Evolutionary conservation across 805 yeast genomes (phyloP).

Genomic region (Cyberlindnera maritima): DNA sequence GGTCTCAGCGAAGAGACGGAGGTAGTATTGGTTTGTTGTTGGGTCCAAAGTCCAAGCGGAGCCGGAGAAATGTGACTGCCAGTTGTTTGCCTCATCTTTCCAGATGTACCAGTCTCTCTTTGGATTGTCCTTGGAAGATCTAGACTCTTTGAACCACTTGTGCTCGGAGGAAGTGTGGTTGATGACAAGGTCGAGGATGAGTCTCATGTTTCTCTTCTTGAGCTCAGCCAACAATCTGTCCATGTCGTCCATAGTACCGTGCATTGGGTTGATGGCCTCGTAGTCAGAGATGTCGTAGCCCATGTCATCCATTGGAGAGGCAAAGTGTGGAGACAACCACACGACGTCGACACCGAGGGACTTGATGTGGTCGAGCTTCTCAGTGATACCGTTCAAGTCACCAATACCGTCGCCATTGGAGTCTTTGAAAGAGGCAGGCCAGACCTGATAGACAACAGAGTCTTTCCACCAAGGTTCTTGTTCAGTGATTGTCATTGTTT

Average conservation of each 20-base stretch:
- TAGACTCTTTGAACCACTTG: conserved; percentile 56
- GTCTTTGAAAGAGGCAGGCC: conserved; percentile 61
- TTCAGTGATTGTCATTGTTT: conserved; percentile 1
- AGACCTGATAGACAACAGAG: conserved; percentile 53
- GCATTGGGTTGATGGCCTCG: conserved; percentile 47
- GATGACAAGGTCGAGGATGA: conserved; percentile 54
- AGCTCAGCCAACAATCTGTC: conserved; percentile 43
- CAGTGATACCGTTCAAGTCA: conserved; percentile 52
- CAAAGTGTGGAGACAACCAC: conserved; percentile 59
- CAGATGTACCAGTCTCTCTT: conserved; percentile 64
- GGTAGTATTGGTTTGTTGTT: conserved; percentile 50
- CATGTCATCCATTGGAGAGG: conserved; percentile 60
- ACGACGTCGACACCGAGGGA: conserved; percentile 47
- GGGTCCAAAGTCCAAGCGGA: conserved; percentile 59
- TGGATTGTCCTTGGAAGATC: conserved; percentile 47
- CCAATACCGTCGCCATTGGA: conserved; percentile 60
- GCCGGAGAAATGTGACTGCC: conserved; percentile 52
- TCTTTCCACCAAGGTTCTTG: conserved; percentile 50
- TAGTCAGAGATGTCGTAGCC: conserved; percentile 60
- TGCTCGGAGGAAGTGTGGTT: conserved; percentile 58
- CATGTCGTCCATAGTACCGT: conserved; percentile 54
- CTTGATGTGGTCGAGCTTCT: conserved; percentile 49
- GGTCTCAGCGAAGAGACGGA: conserved; percentile 48
- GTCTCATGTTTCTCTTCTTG: conserved; percentile 48
- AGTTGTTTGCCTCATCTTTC: conserved; percentile 57